Conservation (phyloP, 306 rosid species). For the Lagenaria siceraria region DNA sequence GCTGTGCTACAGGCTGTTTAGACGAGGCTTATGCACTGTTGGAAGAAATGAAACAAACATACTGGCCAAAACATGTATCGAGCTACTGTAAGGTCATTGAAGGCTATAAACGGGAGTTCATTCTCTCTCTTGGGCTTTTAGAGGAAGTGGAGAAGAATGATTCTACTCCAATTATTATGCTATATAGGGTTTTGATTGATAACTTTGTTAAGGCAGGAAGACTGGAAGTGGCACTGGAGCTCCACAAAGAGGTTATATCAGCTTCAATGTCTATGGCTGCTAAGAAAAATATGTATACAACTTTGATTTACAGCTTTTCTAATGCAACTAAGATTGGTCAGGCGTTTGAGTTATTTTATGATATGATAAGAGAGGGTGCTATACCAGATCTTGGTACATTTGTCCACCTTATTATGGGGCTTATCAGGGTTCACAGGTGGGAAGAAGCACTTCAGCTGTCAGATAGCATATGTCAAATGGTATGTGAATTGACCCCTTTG, state of each 20-base stretch:
- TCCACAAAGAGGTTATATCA: slow-evolving; percentile 61
- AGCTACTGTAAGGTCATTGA: slow-evolving; percentile 54
- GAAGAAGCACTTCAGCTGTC: slow-evolving; percentile 65
- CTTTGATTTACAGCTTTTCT: slow-evolving; percentile 57
- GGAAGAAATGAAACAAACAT: slow-evolving; percentile 75
- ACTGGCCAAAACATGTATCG: slow-evolving; percentile 69
- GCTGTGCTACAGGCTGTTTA: slow-evolving; percentile 53
- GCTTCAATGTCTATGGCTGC: slow-evolving; percentile 31
- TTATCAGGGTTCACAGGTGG: slow-evolving; percentile 47
- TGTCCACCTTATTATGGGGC: slow-evolving; percentile 64
- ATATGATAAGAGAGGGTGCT: slow-evolving; percentile 44
- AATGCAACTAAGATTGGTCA: slow-evolving; percentile 43
- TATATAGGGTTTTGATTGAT: slow-evolving; percentile 56
- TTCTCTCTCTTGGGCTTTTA: slow-evolving; percentile 52
- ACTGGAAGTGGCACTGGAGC: slow-evolving; percentile 47
- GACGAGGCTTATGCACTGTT: slow-evolving; percentile 67
- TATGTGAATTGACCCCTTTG: slow-evolving; percentile 29
- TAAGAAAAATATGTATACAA: slow-evolving; percentile 36
- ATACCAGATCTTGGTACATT: slow-evolving; percentile 59
- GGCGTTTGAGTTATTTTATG: slow-evolving; percentile 52
- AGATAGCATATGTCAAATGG: slow-evolving; percentile 73
- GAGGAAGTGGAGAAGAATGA: slow-evolving; percentile 46
- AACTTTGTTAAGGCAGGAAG: slow-evolving; percentile 64
- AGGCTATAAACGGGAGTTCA: slow-evolving; percentile 60
- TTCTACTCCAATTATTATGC: slow-evolving; percentile 39